Percentiles rank a stretch among this genome's conserved stretches.
Evolutionary conservation across 1,284 basidiomycete genomes (phyloP).

Genomic region (Gymnopus androsaceus): DNA sequence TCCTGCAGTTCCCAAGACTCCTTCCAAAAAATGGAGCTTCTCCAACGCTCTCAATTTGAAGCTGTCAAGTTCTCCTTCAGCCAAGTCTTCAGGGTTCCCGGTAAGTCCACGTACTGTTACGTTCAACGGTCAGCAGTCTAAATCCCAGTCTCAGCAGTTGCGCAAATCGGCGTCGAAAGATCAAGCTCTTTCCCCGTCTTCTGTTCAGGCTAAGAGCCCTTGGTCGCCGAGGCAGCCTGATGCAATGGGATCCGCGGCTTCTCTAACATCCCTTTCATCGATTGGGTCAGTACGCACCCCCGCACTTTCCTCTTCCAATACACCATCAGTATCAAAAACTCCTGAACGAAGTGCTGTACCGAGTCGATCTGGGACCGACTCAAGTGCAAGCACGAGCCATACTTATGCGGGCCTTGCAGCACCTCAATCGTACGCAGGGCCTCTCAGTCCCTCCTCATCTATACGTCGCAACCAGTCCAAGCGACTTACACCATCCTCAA

Average conservation of each 20-base stretch:
- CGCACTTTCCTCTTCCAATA: slow-evolving; percentile 26
- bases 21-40: slow-evolving; percentile 96
- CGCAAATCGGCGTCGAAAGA: slow-evolving; percentile 71
- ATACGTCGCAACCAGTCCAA: slow-evolving; percentile 68
- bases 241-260: slow-evolving; percentile 74
- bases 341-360: slow-evolving; percentile 56
- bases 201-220: slow-evolving; percentile 42
- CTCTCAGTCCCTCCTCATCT: slow-evolving; percentile 70
- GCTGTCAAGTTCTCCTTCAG: slow-evolving; percentile 65
- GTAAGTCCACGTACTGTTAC: slow-evolving; percentile 66
- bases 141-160: slow-evolving; percentile 42
- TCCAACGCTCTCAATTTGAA: slow-evolving; percentile 87
- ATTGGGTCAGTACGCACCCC: slow-evolving; percentile 60
- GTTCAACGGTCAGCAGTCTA: slow-evolving; percentile 38
- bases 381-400: slow-evolving; percentile 68
- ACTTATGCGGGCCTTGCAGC: slow-evolving; percentile 51
- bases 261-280: slow-evolving; percentile 72
- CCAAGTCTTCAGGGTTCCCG: slow-evolving; percentile 52
- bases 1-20: slow-evolving; percentile 59
- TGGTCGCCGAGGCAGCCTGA: slow-evolving; percentile 73
- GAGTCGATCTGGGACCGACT: slow-evolving; percentile 70
- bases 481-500: slow-evolving; percentile 89
- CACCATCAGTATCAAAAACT: slow-evolving; percentile 40
- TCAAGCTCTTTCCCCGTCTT: slow-evolving; percentile 46
- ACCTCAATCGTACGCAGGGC: slow-evolving; percentile 43